Evolutionary conservation across 306 rosid species (phyloP), one percentile per base, ranked within the genome.

Genomic region (Dryas octopetala): DNA sequence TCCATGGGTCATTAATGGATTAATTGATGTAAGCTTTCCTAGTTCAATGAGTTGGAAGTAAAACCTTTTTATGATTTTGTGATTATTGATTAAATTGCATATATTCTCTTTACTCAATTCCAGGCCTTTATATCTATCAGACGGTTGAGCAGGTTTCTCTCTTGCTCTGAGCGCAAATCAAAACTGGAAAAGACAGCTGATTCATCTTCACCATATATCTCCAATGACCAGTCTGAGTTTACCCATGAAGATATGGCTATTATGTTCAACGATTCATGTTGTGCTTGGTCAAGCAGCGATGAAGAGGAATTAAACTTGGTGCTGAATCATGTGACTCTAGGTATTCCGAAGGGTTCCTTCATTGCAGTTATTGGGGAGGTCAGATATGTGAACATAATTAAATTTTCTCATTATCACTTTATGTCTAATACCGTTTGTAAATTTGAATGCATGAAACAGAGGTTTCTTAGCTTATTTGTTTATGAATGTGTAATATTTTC

Each of bases 1-100:
- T 81, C 97, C 98, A 16, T 94, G 98, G 98, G 97, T 94, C 85
- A 94, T 94, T 58, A 94, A 94, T 75, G 98, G 98, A 78, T 75
- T 94, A 84, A 94, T 94, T 82, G 98, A 94, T 80, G 98, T 94
- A 86, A 90, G 96, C 85, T 74, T 69, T 74, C 65, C 38, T 32
- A 49, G 55, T 44, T 47, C 57, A 74, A 60, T 55, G 52, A 48
- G 23, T 71, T 81, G 54, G 14, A 71, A 70, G 47, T 67, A 50
- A 57, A 41, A 32, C 55, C 38, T 26, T 51, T 78, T 64, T 10
- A 1, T 32, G 9, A 12, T 17, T 46, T 4, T 70, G 6, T 58
- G 13, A 16, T 63, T 63, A 57, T 15, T 76, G 75, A 66, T 68
- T 63, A 67, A 73, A 52, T 55, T 57, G 47, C 51, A 79, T 53